phyloP scores from a whole-genome alignment of 345 rosid species.

The Pistacia integerrima region DNA sequence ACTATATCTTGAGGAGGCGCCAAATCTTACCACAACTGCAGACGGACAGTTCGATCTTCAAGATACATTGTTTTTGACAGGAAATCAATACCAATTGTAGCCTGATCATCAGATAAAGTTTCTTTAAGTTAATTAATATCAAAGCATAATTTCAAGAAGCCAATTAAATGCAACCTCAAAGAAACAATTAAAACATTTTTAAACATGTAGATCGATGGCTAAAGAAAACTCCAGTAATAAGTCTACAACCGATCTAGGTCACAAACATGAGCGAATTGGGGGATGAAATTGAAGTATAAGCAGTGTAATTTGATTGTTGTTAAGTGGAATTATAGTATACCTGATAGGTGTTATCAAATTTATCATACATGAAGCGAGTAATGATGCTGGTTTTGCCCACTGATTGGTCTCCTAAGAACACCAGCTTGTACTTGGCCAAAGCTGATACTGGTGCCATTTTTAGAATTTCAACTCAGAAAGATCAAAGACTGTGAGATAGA shows the following conservation, averaged over 20 bases:
- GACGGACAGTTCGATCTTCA: slow-evolving; percentile 79
- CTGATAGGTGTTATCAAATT: slow-evolving; percentile 93
- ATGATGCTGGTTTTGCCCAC: slow-evolving; percentile 93
- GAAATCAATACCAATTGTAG: slow-evolving; percentile 82
- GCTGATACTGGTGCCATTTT: slow-evolving; percentile 82
- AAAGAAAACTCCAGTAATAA: neutral
- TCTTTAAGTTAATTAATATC: neutral
- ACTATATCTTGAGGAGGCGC: neutral
- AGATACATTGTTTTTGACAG: slow-evolving; percentile 88
- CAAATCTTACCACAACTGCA: slow-evolving; percentile 67
- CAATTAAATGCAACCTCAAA: neutral
- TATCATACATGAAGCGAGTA: slow-evolving; percentile 93
- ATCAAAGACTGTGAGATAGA: neutral
- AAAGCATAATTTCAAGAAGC: neutral
- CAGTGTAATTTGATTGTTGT: neutral
- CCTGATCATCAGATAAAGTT: slow-evolving; percentile 40
- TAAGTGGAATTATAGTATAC: slow-evolving; percentile 23
- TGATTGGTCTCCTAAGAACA: slow-evolving; percentile 82
- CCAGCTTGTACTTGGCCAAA: slow-evolving; percentile 88
- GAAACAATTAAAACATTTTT: neutral
- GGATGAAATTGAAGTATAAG: neutral
- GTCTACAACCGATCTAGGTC: neutral
- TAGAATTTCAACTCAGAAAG: neutral
- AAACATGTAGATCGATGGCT: neutral
- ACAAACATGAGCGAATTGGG: neutral